phyloP scores from a whole-genome alignment of 768 basidiomycete genomes.

The Suillus cothurnatus region DNA sequence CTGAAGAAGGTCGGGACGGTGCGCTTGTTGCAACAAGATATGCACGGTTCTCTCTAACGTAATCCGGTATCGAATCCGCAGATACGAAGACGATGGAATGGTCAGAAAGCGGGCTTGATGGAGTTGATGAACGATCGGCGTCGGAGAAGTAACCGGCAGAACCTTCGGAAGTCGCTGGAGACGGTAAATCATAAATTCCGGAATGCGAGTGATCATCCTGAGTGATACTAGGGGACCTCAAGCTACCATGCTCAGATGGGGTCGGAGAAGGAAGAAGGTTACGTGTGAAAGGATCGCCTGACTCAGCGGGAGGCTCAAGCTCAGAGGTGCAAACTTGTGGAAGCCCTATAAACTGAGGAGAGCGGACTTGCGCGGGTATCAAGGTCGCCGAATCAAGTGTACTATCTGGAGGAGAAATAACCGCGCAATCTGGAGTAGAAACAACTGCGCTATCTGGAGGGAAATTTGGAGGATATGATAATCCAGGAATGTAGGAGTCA shows the following conservation, averaged over 20 bases:
- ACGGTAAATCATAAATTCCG: neutral
- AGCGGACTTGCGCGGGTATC: neutral
- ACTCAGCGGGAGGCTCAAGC: neutral
- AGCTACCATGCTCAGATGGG: slow-evolving; percentile 32
- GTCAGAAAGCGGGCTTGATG: slow-evolving; percentile 16
- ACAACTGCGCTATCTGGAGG: neutral
- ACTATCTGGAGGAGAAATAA: neutral
- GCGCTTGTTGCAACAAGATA: slow-evolving; percentile 33
- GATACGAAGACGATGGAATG: slow-evolving; percentile 33
- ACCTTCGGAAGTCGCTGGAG: neutral
- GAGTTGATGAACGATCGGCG: neutral
- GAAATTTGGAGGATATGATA: neutral
- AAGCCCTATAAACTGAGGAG: no score
- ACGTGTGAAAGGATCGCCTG: neutral
- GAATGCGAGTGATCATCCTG: neutral
- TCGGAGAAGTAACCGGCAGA: neutral
- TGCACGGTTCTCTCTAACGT: slow-evolving; percentile 33
- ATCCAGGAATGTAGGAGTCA: neutral
- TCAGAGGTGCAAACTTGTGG: neutral
- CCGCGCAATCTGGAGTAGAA: no score
- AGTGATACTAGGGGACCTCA: neutral
- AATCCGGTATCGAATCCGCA: slow-evolving; percentile 32
- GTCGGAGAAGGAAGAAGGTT: slow-evolving; percentile 23
- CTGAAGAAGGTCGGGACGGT: slow-evolving; percentile 23
- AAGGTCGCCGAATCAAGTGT: neutral